Evolutionary conservation across 768 basidiomycete species (phyloP), one percentile per base, ranked within the genome.

Genomic region (Leccinum obscurum): DNA sequence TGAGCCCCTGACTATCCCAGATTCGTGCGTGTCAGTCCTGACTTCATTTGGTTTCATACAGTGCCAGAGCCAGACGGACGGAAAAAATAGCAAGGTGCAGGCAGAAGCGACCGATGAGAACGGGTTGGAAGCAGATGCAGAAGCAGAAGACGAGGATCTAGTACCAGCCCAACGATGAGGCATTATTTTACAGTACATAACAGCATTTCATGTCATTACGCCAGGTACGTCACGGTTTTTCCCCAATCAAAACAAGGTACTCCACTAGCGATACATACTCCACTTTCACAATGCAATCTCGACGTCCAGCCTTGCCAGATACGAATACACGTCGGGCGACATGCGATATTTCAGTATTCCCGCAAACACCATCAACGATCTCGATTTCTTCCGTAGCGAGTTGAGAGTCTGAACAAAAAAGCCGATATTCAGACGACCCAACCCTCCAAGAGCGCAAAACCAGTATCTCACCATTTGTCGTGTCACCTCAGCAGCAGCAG

Each of bases 261-360:
- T 28, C 13, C n/a, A 44, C 48, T 6, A 10, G 46, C 11, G 32
- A n/a, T 24, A 51, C 22, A n/a, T 24, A 51, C 22, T 52, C 56
- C 28, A 35, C 14, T 58, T 59, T 58, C 57, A 92, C 68, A 92
- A 78, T 22, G 90, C 88, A 65, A 92, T 90, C 75, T 92, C 92
- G 1, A 95, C 92, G 64, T 95, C 93, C 63, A 93, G 69, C 59
- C 92, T 80, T 13, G 92, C 90, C 57, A 96, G 79, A 72, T 95
- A 92, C 34, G 89, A 89, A 76, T 95, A 94, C 61, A 94, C 88
- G 70, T 96, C 93, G 22, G 90, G 86, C 34, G 90, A 90, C 86
- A 97, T 88, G 61, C 93, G 84, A 72, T 95, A 95, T 67, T 92
- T 89, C 57, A 95, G 77, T 62, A 92, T 88, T 26, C 90, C 90